A percentile compares a stretch with the other conserved stretches of the same genome.
phyloP scores from a whole-genome alignment of 129 eudicot species.

The Flaveria brownii region DNA sequence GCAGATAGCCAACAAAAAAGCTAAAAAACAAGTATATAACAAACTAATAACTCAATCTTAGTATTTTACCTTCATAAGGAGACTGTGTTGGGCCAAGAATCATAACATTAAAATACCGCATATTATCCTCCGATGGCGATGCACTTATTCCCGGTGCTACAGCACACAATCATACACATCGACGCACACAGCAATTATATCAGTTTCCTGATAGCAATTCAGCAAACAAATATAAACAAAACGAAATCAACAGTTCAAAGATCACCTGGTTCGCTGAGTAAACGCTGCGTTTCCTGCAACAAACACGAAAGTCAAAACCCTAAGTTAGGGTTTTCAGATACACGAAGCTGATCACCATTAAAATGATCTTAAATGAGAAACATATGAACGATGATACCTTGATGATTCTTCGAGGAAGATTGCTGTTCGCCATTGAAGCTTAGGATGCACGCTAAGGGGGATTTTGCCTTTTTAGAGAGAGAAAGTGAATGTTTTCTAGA shows the following conservation, averaged over 20 bases:
- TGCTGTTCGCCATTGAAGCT: slow-evolving; percentile 80
- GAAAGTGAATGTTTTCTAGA: slow-evolving; percentile 11
- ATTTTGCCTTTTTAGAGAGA: slow-evolving; percentile 17
- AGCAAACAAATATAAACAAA: background rate
- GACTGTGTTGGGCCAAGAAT: slow-evolving; percentile 95
- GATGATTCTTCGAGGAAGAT: slow-evolving; percentile 87
- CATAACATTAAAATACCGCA: slow-evolving; percentile 95
- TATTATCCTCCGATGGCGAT: slow-evolving; percentile 92
- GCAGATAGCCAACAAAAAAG: background rate
- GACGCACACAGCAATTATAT: background rate
- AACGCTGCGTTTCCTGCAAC: slow-evolving; percentile 91
- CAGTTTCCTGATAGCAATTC: background rate
- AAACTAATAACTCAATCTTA: background rate
- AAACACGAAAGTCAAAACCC: slow-evolving; percentile 14
- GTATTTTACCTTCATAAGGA: slow-evolving; percentile 83
- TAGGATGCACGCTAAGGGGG: slow-evolving; percentile 30
- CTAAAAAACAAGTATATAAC: background rate
- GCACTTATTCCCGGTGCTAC: slow-evolving; percentile 99
- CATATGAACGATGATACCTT: slow-evolving; percentile 49
- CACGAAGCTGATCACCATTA: background rate
- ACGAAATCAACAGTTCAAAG: background rate
- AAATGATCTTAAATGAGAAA: background rate
- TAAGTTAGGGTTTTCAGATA: slow-evolving; percentile 25
- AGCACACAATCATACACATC: slow-evolving; percentile 29
- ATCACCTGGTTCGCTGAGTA: slow-evolving; percentile 94